Conservation (phyloP, 768 basidiomycete species). For the Rhodotorula kratochvilovae region DNA sequence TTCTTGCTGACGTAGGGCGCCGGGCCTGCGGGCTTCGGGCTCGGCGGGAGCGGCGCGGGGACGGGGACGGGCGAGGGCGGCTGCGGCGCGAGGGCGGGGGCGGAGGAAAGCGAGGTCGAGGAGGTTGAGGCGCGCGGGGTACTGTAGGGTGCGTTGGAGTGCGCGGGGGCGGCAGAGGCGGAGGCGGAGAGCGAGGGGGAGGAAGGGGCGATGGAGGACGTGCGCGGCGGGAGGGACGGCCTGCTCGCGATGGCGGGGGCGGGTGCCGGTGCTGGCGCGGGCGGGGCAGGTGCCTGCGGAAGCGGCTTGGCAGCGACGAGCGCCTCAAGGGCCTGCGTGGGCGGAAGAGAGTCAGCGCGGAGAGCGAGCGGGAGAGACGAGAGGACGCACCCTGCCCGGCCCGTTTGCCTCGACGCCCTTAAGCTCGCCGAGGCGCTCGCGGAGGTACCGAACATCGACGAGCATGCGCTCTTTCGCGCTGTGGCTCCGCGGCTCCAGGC, state of each 20-base stretch:
- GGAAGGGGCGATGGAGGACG: slow-evolving; percentile 10
- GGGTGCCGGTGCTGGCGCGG: not conserved
- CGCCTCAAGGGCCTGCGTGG: slow-evolving; percentile 26
- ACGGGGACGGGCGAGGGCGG: slow-evolving; percentile 9
- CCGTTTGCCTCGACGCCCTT: slow-evolving; percentile 34
- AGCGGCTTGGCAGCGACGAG: slow-evolving; percentile 29
- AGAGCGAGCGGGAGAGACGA: no score
- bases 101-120: not conserved
- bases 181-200: not conserved
- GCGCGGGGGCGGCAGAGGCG: not conserved
- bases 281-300: not conserved
- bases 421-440: slow-evolving; percentile 34
- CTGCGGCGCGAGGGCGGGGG: not conserved
- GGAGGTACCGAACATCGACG: slow-evolving; percentile 36
- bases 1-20: slow-evolving; percentile 4
- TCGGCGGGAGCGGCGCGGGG: slow-evolving; percentile 9
- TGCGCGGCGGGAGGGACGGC: not conserved
- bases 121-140: slow-evolving; percentile 1
- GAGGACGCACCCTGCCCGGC: slow-evolving; percentile 20
- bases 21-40: not conserved
- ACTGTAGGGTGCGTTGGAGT: not conserved
- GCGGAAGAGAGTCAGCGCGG: not conserved
- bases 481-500: slow-evolving; percentile 72
- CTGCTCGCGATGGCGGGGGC: not conserved
- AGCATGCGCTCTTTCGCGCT: slow-evolving; percentile 71